phyloP scores from a whole-genome alignment of 768 basidiomycete species.

The Tephrocybe sp. region DNA sequence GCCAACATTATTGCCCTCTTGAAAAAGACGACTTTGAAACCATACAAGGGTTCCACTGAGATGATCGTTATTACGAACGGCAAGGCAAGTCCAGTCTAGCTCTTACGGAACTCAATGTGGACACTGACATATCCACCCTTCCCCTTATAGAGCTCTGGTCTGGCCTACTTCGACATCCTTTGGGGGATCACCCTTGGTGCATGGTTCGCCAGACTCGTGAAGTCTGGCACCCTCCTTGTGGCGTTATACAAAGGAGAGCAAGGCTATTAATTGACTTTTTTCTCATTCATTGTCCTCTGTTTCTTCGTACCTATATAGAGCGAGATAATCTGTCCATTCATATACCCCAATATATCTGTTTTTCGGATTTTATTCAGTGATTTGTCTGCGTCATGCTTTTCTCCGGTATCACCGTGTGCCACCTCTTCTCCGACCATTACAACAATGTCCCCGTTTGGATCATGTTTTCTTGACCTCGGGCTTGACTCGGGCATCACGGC shows the following conservation, averaged over 20 bases:
- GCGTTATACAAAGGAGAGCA: constrained; percentile 18
- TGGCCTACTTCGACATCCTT: constrained; percentile 41
- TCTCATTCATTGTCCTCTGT: background rate
- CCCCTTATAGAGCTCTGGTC: constrained; percentile 38
- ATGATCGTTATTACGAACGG: constrained; percentile 60
- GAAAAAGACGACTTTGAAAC: constrained; percentile 29
- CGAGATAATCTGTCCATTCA: background rate
- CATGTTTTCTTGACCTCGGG: too few species aligned
- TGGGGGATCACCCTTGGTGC: constrained; percentile 50
- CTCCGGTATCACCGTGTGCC: too few species aligned
- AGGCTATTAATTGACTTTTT: constrained; percentile 9
- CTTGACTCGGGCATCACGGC: too few species aligned
- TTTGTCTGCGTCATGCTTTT: background rate
- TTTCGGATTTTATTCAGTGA: too few species aligned
- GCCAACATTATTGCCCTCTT: constrained; percentile 52
- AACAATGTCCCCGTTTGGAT: too few species aligned
- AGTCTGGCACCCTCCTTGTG: constrained; percentile 34
- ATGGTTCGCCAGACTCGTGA: constrained; percentile 40
- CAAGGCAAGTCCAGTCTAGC: constrained; percentile 35
- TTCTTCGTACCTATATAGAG: background rate
- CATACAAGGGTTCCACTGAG: constrained; percentile 53
- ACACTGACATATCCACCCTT: constrained; percentile 8
- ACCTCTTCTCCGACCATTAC: too few species aligned
- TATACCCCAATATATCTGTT: too few species aligned
- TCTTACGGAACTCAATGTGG: background rate